Percentiles rank a stretch among this genome's conserved stretches.
Conservation (phyloP, 2,329 filamentous ascomycete genomes). For the Curvularia sp. region DNA sequence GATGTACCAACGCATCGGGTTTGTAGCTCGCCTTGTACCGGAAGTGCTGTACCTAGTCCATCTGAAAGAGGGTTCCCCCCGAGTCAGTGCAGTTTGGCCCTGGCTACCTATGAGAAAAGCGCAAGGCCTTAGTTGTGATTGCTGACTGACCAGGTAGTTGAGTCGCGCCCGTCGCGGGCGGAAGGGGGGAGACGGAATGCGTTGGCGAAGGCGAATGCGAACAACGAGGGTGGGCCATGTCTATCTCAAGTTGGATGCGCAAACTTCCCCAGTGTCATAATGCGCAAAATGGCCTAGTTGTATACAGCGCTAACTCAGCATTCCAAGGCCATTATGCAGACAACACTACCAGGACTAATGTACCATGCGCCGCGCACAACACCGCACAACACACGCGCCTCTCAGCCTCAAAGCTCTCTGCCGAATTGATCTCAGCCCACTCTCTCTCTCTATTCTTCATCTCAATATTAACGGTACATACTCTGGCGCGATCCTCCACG, state of each 20-base stretch:
- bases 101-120: neutral
- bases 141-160: slow-evolving; percentile 10
- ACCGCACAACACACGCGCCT: neutral
- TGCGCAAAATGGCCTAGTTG: neutral
- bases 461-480: slow-evolving; percentile 9
- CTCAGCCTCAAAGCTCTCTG: neutral
- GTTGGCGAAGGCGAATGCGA: slow-evolving; percentile 14
- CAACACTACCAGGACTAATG: neutral
- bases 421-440: neutral
- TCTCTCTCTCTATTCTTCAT: slow-evolving; percentile 12
- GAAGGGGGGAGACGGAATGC: slow-evolving; percentile 13
- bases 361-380: neutral
- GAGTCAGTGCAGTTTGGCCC: slow-evolving; percentile 16
- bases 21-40: neutral
- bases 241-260: neutral
- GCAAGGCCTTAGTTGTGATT: slow-evolving; percentile 4
- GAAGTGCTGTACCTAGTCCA: slow-evolving; percentile 3
- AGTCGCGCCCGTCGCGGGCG: slow-evolving; percentile 10
- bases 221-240: slow-evolving; percentile 8
- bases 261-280: slow-evolving; percentile 5
- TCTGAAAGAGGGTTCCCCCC: slow-evolving; percentile 7
- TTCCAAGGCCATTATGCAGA: neutral
- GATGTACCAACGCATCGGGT: slow-evolving; percentile 19
- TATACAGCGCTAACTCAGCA: slow-evolving; percentile 4
- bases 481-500: slow-evolving; percentile 8